Percentiles rank a stretch among this genome's conserved stretches.
These are phyloP conservation scores for Dillenia turbinata DNA, from an alignment of 164 flowering plant genomes.

Conservation along the genomic window DNA sequence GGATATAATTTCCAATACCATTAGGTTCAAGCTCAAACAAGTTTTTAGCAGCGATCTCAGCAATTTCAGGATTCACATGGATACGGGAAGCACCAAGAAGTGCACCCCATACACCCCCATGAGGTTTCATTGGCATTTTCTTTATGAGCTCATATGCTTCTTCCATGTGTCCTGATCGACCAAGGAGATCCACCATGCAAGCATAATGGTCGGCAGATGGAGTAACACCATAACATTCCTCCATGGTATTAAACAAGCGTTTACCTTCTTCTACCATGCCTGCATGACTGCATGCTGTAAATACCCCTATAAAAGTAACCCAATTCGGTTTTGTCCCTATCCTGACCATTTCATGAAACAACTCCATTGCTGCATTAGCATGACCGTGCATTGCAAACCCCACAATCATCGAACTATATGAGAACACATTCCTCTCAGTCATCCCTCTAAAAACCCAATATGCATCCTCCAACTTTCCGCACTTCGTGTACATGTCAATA, in stretches of 20 bases:
- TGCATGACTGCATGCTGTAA: slow-evolving; percentile 37
- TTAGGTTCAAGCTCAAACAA: slow-evolving; percentile 29
- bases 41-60: slow-evolving; percentile 26
- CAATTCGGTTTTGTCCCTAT: slow-evolving; percentile 23
- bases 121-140: slow-evolving; percentile 18
- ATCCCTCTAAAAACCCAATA: slow-evolving; percentile 18
- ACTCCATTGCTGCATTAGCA: slow-evolving; percentile 18
- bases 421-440: slow-evolving; percentile 24
- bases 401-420: slow-evolving; percentile 31
- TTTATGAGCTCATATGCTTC: slow-evolving; percentile 20
- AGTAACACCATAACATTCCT: slow-evolving; percentile 18
- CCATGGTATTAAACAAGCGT: slow-evolving; percentile 20
- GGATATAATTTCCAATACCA: slow-evolving; percentile 22
- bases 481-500: slow-evolving; percentile 31
- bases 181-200: slow-evolving; percentile 29
- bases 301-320: slow-evolving; percentile 31
- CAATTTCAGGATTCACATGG: slow-evolving; percentile 24
- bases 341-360: slow-evolving; percentile 27
- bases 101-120: slow-evolving; percentile 32
- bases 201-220: slow-evolving; percentile 25
- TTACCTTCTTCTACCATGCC: slow-evolving; percentile 28
- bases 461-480: slow-evolving; percentile 27
- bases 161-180: slow-evolving; percentile 24
- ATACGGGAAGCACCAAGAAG: slow-evolving; percentile 28
- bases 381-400: slow-evolving; percentile 31